Conservation (phyloP, 345 rosid genomes). For the Camelina hispida region DNA sequence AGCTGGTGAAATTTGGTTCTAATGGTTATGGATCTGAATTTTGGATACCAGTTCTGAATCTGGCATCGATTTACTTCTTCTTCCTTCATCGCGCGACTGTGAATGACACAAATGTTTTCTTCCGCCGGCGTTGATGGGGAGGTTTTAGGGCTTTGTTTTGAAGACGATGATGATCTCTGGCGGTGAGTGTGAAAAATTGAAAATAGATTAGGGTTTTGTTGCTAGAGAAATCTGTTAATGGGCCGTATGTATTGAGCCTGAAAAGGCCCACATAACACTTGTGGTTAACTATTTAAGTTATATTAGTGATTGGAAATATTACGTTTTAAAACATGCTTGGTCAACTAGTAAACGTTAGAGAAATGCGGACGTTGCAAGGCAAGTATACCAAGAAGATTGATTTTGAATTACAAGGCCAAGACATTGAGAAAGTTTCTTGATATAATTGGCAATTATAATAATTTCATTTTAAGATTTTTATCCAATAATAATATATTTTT, state of each 20-base stretch:
- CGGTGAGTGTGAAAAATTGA: neutral
- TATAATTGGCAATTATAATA: too few species aligned
- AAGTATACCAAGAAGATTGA: too few species aligned
- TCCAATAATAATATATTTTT: too few species aligned
- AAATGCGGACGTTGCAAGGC: too few species aligned
- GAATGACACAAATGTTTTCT: neutral
- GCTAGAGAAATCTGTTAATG: neutral
- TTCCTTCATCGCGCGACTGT: constrained; percentile 56
- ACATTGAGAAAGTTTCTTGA: too few species aligned
- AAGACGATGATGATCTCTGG: neutral
- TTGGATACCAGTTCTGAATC: constrained; percentile 90
- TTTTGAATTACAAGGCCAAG: too few species aligned
- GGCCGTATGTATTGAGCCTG: constrained; percentile 3
- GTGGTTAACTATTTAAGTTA: too few species aligned
- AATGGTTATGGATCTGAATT: constrained; percentile 65
- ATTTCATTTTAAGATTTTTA: too few species aligned
- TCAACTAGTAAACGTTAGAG: too few species aligned
- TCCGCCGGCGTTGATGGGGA: constrained; percentile 12
- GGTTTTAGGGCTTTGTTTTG: constrained; percentile 1
- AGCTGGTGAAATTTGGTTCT: constrained; percentile 72
- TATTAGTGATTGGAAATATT: too few species aligned
- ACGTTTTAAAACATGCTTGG: too few species aligned
- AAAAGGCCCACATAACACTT: neutral
- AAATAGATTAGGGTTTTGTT: neutral
- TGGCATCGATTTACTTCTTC: constrained; percentile 80